Evolutionary conservation across 164 flowering plant species (phyloP), one percentile per base, ranked within the genome.

Genomic region (Pachysandra terminalis): DNA sequence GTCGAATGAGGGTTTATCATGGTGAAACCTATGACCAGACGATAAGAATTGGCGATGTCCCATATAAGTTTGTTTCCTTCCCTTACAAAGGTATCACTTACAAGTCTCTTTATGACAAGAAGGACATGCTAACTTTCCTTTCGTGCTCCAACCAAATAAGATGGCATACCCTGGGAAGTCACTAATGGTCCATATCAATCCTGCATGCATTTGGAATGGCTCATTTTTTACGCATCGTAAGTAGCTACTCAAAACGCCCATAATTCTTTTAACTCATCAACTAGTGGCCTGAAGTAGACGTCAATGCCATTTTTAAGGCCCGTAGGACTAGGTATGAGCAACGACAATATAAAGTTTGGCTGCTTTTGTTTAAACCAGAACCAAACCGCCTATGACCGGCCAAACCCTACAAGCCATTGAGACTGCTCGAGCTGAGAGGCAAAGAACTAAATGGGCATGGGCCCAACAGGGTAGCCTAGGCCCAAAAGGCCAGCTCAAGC

Each of bases 131-230:
- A 59, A 17, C 19, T 64, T 26, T 0, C 77, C 79, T 45, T 79
- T 79, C 0, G 69, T 79, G 54, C 70, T 76, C 71, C 75, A 76
- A 0, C 79, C 73, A 2, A 63, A 75, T 13, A 75, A 21, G 13
- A 24, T 66, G 8, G 71, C 70, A 61, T 65, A 66, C 6, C 58
- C 63, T 4, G 73, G 65, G 35, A 64, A 69, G 28, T 65, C 77
- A 65, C 64, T 74, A 37, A 69, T 69, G 1, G 73, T 74, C 63
- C 70, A 69, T 21, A 65, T 8, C 9, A 74, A n/a, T 0, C 69
- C 63, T 24, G 57, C 77, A 45, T 55, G 56, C 63, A 69, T 10
- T n/a, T 41, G 9, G 55, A 74, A 69, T 0, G 19, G 64, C 24
- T 64, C 56, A 13, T 58, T 65, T 3, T 0, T 37, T 1, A 70